Evolutionary conservation across 768 basidiomycete genomes (phyloP).

Genomic region (Mycena maculata): DNA sequence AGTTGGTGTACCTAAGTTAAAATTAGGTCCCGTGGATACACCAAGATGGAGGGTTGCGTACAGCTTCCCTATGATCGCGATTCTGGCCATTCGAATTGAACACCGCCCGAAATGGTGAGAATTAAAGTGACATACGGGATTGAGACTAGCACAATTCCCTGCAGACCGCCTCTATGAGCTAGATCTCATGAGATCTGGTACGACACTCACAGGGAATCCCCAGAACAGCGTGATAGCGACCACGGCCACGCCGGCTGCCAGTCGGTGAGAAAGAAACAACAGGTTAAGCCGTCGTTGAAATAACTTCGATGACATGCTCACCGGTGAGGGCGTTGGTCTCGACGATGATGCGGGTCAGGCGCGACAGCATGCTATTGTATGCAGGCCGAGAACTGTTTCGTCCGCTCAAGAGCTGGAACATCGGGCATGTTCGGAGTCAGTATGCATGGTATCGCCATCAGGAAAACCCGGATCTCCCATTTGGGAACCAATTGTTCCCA

Average conservation of each 20-base stretch:
- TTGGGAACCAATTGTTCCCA: no score
- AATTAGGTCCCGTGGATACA: constrained; percentile 9
- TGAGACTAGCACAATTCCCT: no score
- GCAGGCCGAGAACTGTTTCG: background rate
- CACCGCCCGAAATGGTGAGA: no score
- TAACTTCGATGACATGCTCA: background rate
- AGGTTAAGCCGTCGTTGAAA: background rate
- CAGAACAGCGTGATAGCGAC: background rate
- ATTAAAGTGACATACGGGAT: no score
- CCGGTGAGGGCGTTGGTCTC: background rate
- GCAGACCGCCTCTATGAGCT: no score
- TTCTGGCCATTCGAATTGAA: constrained; percentile 14
- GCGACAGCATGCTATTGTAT: background rate
- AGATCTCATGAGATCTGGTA: background rate
- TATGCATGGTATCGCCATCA: no score
- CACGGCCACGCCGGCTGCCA: background rate
- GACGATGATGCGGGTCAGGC: background rate
- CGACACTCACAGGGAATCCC: background rate
- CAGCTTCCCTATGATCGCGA: constrained; percentile 30
- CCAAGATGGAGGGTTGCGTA: constrained; percentile 18
- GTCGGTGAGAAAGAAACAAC: background rate
- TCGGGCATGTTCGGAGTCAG: no score
- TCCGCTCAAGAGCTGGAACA: background rate
- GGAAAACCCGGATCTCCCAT: no score
- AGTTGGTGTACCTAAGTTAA: constrained; percentile 31